A percentile compares a stretch with the other conserved stretches of the same genome.
Conservation (phyloP, 257 asterid species). For the Salvia splendens region DNA sequence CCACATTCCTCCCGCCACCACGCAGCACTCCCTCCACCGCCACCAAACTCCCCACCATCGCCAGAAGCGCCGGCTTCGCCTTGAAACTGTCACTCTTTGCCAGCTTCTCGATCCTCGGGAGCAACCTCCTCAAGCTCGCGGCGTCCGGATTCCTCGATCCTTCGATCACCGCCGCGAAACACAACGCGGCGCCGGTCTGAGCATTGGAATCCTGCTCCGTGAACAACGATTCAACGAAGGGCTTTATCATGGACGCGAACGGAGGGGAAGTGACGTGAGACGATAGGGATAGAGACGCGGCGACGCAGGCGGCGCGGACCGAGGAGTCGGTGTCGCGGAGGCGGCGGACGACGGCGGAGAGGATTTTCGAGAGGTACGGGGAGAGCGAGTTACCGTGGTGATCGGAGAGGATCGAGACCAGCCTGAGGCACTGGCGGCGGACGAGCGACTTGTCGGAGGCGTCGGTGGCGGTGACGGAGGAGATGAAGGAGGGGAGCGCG, state of each 20-base stretch:
- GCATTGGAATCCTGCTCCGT: conserved; percentile 64
- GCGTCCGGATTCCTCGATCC: conserved; percentile 59
- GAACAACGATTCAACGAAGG: conserved; percentile 71
- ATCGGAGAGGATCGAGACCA: conserved; percentile 65
- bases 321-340: conserved; percentile 81
- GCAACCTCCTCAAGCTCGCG: conserved; percentile 51
- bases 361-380: conserved; percentile 71
- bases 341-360: conserved; percentile 75
- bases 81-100: conserved; percentile 62
- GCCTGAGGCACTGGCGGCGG: conserved; percentile 75
- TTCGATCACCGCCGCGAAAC: conserved; percentile 62
- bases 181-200: conserved; percentile 68
- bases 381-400: conserved; percentile 68
- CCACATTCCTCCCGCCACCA: conserved; percentile 41
- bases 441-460: conserved; percentile 79
- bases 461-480: conserved; percentile 76
- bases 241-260: conserved; percentile 62
- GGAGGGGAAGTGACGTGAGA: conserved; percentile 60
- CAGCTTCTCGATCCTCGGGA: conserved; percentile 66
- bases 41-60: conserved; percentile 63
- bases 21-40: conserved; percentile 55
- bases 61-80: conserved; percentile 73
- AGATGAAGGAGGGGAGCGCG: conserved; percentile 58
- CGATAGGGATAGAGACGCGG: conserved; percentile 69
- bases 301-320: conserved; percentile 71